Base-by-base conservation (phyloP, 805 yeast genomes). In the Candida awuae region DNA sequence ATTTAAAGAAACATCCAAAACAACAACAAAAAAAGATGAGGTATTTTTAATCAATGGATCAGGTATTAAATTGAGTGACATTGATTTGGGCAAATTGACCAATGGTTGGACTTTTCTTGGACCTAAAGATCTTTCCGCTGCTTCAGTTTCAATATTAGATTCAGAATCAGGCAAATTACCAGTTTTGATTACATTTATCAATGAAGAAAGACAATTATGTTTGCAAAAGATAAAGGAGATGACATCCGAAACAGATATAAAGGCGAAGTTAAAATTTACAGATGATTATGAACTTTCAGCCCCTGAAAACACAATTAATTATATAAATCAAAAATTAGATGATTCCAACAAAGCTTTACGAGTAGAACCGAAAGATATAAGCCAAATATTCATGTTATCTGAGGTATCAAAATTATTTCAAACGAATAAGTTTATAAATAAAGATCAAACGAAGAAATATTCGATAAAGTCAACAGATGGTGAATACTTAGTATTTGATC, bases 31-130 rank as follows among this genome's bases (percentile, higher is more conserved):
- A 37, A n/a, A 45, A 16, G 37, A 45, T 4, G 39, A 37, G 17
- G 25, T 39, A 16, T 42, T 57, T 6, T 44, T 32, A n/a, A 39
- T 59, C 8, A 61, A 61, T 37, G 56, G 56, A 21, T 34, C 35
- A 15, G 16, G 43, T 6, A 36, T 34, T 1, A 40, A 42, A 32
- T 32, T 55, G 2, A 37, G 41, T 13, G 51, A 48, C 3, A 8
- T 61, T 9, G 47, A 54, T 12, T 14, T 31, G 3, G 49, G 33
- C 1, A 26, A 35, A 6, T 25, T 61, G 8, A 16, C 16, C 4
- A 32, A 23, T 15, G 64, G 63, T 4, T 61, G 65, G 65, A 56
- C 65, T 13, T 46, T 51, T 47, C 52, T 13, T 26, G 33, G 4
- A 28, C 34, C 12, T n/a, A 34, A 27, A 16, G 46, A 43, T 26